Conservation (phyloP, 495 filamentous ascomycete species). For the Podospora sp. region DNA sequence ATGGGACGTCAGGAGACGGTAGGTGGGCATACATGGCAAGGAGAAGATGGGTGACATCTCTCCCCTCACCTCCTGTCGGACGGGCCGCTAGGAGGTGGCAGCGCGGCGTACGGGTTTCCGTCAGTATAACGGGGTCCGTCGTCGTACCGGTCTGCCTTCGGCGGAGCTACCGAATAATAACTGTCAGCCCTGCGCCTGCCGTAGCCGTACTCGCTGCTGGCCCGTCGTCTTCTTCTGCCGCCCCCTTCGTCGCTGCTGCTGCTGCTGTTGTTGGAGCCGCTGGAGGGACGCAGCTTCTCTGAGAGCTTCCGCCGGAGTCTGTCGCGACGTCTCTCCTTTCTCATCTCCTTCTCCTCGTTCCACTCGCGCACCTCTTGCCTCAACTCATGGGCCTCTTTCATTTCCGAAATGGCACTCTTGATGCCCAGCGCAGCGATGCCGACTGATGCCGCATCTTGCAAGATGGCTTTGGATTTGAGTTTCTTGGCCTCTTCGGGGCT, state of each 20-base stretch:
- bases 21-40: conserved; percentile 13
- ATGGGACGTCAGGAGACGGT: neutral
- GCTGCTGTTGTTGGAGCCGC: neutral
- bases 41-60: neutral
- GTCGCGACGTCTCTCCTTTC: conserved; percentile 42
- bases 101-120: conserved; percentile 54
- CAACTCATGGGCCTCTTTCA: conserved; percentile 51
- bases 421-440: conserved; percentile 86
- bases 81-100: conserved; percentile 47
- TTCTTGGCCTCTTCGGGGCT: conserved; percentile 73
- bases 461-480: conserved; percentile 69
- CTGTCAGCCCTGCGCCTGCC: conserved; percentile 47
- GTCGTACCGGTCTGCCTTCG: conserved; percentile 37
- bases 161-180: conserved; percentile 41
- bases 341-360: conserved; percentile 44
- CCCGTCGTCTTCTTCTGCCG: conserved; percentile 43
- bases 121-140: conserved; percentile 53
- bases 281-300: neutral
- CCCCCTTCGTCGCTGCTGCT: conserved; percentile 31
- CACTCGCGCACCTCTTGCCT: conserved; percentile 45
- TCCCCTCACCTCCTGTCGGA: conserved; percentile 40
- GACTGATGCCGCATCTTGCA: conserved; percentile 75
- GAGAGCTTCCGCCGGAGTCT: neutral
- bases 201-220: conserved; percentile 26
- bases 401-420: conserved; percentile 75